Base-by-base conservation (phyloP, 139 green algal species). In the Deuterostichococcus epilithicus region DNA sequence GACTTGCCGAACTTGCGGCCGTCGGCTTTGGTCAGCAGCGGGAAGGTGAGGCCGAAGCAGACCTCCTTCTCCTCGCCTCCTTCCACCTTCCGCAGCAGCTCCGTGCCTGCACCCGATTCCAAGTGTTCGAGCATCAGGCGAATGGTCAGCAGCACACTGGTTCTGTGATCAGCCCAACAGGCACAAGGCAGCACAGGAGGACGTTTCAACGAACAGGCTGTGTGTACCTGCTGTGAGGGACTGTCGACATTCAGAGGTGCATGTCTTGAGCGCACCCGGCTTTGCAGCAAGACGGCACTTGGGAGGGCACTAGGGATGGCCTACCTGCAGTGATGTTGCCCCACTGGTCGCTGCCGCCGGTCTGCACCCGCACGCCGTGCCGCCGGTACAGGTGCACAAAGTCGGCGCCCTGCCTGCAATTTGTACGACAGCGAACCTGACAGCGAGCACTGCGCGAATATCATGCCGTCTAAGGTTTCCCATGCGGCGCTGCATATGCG, bases 1-100 rank as follows among this genome's bases (percentile, higher is more conserved):
- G 88, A 95, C 83, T 99, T 99, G 79, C 96, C 96, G 83, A 98
- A 97, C 85, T 99, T 99, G 72, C 77, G 93, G 42, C 96, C 96
- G 80, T 98, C 94, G 15, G 88, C 86, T 71, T 97, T 88, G 39
- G 87, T 83, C 68, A 98, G 90, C 37, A 98, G 83, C 6, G 95
- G 95, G 79, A 98, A 98, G 32, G 92, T 97, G 25, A 98, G 83
- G 28, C 95, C 95, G 70, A 86, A 95, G 82, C 85, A 90, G 22
- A 74, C 39, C 25, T 82, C 81, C 35, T 45, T 69, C 8, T 81
- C 85, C 22, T 79, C 58, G 6, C 45, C 47, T 0, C 80, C 88
- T 72, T 94, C 72, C 80, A 97, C 83, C 75, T 85, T 83, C 30
- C 92, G 78, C 30, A 96, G 83, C 42, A 98, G 88, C 73, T 98